These are phyloP conservation scores for Aureobasidium subglaciale DNA, from an alignment of 2,329 filamentous ascomycete genomes.

Conservation along the genomic window DNA sequence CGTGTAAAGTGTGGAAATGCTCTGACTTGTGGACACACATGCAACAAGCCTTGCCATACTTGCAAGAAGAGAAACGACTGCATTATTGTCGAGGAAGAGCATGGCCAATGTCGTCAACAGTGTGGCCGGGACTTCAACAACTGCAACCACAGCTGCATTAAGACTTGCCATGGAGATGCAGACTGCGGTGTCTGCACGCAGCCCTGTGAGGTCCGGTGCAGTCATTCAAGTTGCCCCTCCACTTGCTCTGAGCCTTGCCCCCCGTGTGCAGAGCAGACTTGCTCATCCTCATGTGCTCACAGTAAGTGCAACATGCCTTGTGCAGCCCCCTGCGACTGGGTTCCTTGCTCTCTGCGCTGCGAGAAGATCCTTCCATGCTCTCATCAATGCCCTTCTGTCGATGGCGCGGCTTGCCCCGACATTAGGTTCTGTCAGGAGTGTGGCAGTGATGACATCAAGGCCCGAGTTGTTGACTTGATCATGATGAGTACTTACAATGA, in stretches of 20 bases:
- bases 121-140: constrained; percentile 48
- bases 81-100: constrained; percentile 29
- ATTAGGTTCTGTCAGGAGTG: constrained; percentile 52
- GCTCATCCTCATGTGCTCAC: constrained; percentile 32
- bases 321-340: constrained; percentile 56
- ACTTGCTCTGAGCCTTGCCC: constrained; percentile 53
- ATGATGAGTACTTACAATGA: constrained; percentile 49
- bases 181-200: constrained; percentile 43
- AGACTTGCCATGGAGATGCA: constrained; percentile 45
- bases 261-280: constrained; percentile 39
- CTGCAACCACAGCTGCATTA: constrained; percentile 51
- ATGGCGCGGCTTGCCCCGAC: constrained; percentile 55
- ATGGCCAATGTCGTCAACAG: constrained; percentile 41
- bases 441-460: constrained; percentile 37
- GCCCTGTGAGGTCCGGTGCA: constrained; percentile 51
- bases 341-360: constrained; percentile 60
- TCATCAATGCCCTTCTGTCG: constrained; percentile 58
- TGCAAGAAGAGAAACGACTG: constrained; percentile 40
- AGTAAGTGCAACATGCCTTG: constrained; percentile 41
- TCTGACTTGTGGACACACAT: constrained; percentile 54
- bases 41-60: constrained; percentile 40
- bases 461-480: constrained; percentile 50
- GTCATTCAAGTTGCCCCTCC: constrained; percentile 50
- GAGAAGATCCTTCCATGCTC: constrained; percentile 47
- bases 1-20: constrained; percentile 36